These are phyloP conservation scores for Trypanosoma melophagium DNA, from an alignment of 208 protist genomes.

Conservation along the genomic window DNA sequence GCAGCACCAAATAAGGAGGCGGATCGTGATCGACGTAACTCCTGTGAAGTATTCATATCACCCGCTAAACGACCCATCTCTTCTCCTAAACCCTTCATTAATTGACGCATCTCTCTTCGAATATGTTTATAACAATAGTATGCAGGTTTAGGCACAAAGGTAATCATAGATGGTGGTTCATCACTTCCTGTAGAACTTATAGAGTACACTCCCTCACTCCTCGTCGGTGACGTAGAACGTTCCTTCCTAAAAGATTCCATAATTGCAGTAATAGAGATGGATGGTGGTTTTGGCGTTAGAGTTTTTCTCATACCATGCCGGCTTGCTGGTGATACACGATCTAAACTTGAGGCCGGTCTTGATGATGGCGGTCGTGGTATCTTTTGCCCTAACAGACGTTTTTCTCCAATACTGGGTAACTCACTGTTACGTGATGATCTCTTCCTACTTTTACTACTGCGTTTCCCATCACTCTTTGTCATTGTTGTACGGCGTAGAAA, in stretches of 20 bases:
- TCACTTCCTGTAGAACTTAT: not conserved
- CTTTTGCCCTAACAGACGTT: not conserved
- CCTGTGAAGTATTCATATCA: not conserved
- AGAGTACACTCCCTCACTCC: constrained; percentile 2
- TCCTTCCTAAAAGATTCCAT: constrained; percentile 12
- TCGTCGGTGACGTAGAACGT: not conserved
- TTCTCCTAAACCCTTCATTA: constrained; percentile 13
- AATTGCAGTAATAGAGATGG: not conserved
- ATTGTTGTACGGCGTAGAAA: not conserved
- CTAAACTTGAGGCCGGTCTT: not conserved
- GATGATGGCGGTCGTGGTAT: not conserved
- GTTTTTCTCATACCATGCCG: not conserved
- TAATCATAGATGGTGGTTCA: constrained; percentile 6
- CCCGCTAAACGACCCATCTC: not conserved
- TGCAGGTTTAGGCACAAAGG: constrained; percentile 20
- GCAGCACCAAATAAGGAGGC: not conserved
- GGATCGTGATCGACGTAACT: not conserved
- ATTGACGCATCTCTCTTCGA: constrained; percentile 19
- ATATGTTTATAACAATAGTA: constrained; percentile 27
- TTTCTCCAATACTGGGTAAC: not conserved
- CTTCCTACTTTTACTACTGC: not conserved
- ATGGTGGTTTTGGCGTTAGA: not conserved
- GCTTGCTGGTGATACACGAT: not conserved
- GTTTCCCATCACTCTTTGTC: not conserved
- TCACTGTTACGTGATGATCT: not conserved